phyloP scores from a whole-genome alignment of 202 grass and related monocot genomes.

The Digitaria exilis region DNA sequence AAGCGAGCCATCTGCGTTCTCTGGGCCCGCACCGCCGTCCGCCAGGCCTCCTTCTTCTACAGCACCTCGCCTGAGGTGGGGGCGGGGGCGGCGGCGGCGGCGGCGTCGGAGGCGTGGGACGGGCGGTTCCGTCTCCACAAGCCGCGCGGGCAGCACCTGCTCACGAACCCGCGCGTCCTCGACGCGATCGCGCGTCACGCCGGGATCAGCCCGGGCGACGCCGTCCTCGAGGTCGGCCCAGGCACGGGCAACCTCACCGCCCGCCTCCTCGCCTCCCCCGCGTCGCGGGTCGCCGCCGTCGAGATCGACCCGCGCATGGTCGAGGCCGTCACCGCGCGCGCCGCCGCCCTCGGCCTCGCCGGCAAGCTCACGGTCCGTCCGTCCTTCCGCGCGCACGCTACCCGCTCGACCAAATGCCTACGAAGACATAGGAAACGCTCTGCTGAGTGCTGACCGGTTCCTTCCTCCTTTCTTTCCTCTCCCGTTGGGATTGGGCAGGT shows the following conservation, averaged over 20 bases:
- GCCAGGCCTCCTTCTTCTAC: not conserved
- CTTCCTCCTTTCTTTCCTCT: no score
- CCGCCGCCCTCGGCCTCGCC: slow-evolving; percentile 31
- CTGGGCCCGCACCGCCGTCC: not conserved
- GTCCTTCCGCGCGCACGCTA: not conserved
- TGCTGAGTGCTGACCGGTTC: not conserved
- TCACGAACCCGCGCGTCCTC: slow-evolving; percentile 36
- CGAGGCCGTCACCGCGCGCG: slow-evolving; percentile 52
- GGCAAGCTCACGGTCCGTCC: slow-evolving; percentile 50
- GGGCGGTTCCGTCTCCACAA: slow-evolving; percentile 42
- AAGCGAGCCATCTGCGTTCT: slow-evolving; percentile 1
- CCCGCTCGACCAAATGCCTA: slow-evolving; percentile 34
- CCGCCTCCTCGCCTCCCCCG: slow-evolving; percentile 49
- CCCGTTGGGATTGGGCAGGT: slow-evolving; percentile 24
- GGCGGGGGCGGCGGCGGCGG: not conserved
- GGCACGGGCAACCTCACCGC: slow-evolving; percentile 69
- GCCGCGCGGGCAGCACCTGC: slow-evolving; percentile 40
- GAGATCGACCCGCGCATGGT: slow-evolving; percentile 77
- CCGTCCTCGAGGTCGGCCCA: slow-evolving; percentile 70
- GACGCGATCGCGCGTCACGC: slow-evolving; percentile 49
- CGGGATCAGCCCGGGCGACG: slow-evolving; percentile 39
- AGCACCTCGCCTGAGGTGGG: not conserved
- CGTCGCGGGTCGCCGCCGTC: slow-evolving; percentile 41
- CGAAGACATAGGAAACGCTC: fast-evolving
- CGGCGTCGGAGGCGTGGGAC: slow-evolving; percentile 26